Evolutionary conservation across 352 stramenopile genomes (phyloP).

Genomic region (Globisporangium recalcitrans): DNA sequence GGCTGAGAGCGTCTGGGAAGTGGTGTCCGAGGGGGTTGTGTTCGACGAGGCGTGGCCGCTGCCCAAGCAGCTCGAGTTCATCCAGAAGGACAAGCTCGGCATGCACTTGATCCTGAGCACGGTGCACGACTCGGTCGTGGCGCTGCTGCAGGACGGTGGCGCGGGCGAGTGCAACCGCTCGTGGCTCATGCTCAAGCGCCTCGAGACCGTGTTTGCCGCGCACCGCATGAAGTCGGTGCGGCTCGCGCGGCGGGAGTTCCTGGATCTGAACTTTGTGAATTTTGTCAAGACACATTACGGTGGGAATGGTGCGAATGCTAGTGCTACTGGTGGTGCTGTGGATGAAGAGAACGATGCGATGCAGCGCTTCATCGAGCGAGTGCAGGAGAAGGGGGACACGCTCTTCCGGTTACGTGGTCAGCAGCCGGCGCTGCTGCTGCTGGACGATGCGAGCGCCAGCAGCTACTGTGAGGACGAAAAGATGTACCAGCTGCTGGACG

Average conservation of each 20-base stretch:
- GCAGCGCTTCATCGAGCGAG: constrained; percentile 4
- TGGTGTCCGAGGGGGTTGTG: constrained; percentile 9
- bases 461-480: constrained; percentile 7
- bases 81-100: constrained; percentile 12
- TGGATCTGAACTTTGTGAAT: background rate
- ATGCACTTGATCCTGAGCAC: constrained; percentile 5
- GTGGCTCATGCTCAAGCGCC: constrained; percentile 10
- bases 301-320: background rate
- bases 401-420: constrained; percentile 1
- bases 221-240: constrained; percentile 8
- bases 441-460: background rate
- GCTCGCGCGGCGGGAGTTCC: constrained; percentile 5
- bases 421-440: background rate
- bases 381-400: constrained; percentile 4
- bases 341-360: constrained; percentile 4
- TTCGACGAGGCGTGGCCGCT: constrained; percentile 13
- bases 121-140: constrained; percentile 5
- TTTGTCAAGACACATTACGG: background rate
- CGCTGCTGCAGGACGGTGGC: background rate
- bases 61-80: constrained; percentile 15
- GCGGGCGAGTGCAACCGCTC: constrained; percentile 6
- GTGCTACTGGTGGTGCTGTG: background rate
- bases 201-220: constrained; percentile 3
- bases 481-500: constrained; percentile 11
- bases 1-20: constrained; percentile 13